Percentiles rank a stretch among this genome's conserved stretches.
Conservation (phyloP, 768 basidiomycete species). For the Tulasnella sp. region DNA sequence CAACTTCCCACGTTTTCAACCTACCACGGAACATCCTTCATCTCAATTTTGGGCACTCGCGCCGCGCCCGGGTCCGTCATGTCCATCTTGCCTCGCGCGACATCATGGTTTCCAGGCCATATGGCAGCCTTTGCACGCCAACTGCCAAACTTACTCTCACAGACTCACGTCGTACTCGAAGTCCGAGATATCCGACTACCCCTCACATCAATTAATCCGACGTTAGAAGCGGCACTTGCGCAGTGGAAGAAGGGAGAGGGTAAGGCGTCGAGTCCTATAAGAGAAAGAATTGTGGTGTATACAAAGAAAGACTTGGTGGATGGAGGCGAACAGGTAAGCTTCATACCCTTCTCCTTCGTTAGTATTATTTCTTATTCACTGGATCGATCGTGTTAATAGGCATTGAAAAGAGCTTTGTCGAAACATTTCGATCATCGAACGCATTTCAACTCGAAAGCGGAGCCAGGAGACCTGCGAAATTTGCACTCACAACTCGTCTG, state of each 20-base stretch:
- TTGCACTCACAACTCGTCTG: conserved; percentile 59
- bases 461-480: conserved; percentile 30
- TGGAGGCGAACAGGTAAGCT: conserved; percentile 72
- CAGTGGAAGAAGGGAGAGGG: conserved; percentile 17
- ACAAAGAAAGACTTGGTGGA: conserved; percentile 91
- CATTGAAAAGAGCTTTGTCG: conserved; percentile 38
- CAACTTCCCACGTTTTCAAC: too few species aligned
- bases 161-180: conserved; percentile 87
- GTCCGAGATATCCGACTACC: conserved; percentile 87
- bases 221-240: conserved; percentile 49
- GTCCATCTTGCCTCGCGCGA: neutral
- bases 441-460: conserved; percentile 18
- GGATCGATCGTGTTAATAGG: conserved; percentile 34
- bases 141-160: conserved; percentile 55
- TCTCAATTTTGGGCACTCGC: too few species aligned
- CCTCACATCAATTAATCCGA: conserved; percentile 83
- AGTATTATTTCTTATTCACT: neutral
- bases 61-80: too few species aligned
- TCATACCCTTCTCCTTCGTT: neutral
- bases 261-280: conserved; percentile 33
- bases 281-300: conserved; percentile 80
- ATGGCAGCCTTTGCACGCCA: conserved; percentile 73
- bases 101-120: conserved; percentile 91
- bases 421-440: conserved; percentile 19
- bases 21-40: too few species aligned